These are phyloP conservation scores for Hypocreales sp. DNA, from an alignment of 2,329 filamentous ascomycete species.

Conservation along the genomic window DNA sequence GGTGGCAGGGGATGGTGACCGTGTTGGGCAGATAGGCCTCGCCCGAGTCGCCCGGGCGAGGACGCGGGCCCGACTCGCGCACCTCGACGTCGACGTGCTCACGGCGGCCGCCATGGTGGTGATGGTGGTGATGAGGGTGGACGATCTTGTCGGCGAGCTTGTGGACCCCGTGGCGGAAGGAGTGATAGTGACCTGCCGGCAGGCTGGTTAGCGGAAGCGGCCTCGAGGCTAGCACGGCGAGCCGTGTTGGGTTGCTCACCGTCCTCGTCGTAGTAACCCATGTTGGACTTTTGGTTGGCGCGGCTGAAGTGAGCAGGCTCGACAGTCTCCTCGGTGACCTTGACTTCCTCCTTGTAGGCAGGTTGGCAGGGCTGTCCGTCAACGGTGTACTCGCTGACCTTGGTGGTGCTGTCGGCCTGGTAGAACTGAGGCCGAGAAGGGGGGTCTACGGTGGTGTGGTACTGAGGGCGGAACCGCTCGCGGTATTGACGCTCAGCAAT, in stretches of 20 bases:
- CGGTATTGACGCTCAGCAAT: conserved; percentile 52
- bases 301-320: conserved; percentile 31
- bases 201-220: not conserved
- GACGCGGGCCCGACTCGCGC: conserved; percentile 14
- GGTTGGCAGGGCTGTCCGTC: conserved; percentile 21
- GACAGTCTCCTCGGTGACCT: conserved; percentile 51
- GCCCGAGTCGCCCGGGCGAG: conserved; percentile 12
- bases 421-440: conserved; percentile 17
- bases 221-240: no score
- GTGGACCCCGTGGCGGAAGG: conserved; percentile 38
- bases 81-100: conserved; percentile 34
- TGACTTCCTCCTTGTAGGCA: conserved; percentile 38
- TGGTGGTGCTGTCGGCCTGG: conserved; percentile 11
- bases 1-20: conserved; percentile 97
- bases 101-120: conserved; percentile 25
- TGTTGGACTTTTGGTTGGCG: conserved; percentile 34
- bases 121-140: conserved; percentile 31
- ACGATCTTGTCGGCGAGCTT: conserved; percentile 41
- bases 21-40: conserved; percentile 50
- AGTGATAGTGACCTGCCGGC: conserved; percentile 39
- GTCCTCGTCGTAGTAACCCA: conserved; percentile 51
- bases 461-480: conserved; percentile 39
- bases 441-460: conserved; percentile 20
- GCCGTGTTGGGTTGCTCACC: conserved; percentile 28
- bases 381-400: conserved; percentile 21